phyloP scores from a whole-genome alignment of 805 yeast genomes.

The Brettanomyces naardenensis region DNA sequence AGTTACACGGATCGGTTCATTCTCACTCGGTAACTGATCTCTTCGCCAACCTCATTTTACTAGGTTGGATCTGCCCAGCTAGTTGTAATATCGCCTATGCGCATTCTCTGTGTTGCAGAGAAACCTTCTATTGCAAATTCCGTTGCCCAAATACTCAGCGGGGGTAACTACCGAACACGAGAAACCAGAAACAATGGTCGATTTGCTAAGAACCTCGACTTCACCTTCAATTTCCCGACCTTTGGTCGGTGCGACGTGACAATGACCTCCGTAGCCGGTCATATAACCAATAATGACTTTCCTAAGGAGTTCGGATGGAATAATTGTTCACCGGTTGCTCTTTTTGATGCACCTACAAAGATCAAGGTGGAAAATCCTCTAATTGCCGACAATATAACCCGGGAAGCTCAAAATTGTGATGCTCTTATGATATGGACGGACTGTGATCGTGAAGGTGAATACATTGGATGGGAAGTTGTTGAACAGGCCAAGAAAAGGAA shows the following conservation, averaged over 20 bases:
- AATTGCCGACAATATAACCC: conserved; percentile 57
- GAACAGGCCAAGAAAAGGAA: conserved; percentile 57
- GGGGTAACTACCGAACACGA: conserved; percentile 44
- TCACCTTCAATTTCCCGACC: conserved; percentile 54
- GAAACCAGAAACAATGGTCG: conserved; percentile 38
- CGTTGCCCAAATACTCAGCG: conserved; percentile 67
- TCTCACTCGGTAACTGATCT: too few relatives aligned
- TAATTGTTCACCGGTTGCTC: conserved; percentile 48
- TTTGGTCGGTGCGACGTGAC: conserved; percentile 69
- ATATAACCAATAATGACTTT: conserved; percentile 60
- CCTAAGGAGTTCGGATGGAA: conserved; percentile 60
- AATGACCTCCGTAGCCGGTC: conserved; percentile 93
- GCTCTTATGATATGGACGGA: conserved; percentile 94
- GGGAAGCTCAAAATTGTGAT: conserved; percentile 54
- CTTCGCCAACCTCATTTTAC: too few relatives aligned
- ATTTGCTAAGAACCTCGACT: conserved; percentile 74
- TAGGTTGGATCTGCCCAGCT: too few relatives aligned
- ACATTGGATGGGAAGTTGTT: conserved; percentile 77
- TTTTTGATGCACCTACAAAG: conserved; percentile 59
- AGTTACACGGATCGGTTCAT: too few relatives aligned
- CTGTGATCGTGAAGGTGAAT: conserved; percentile 96
- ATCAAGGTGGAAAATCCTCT: conserved; percentile 28
- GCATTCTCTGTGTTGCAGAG: conserved; percentile 90
- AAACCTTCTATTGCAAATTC: conserved; percentile 91
- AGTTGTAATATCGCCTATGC: conserved; percentile 51